Base-by-base conservation (phyloP, 2,329 filamentous ascomycete genomes). In the Penicillium sp. region DNA sequence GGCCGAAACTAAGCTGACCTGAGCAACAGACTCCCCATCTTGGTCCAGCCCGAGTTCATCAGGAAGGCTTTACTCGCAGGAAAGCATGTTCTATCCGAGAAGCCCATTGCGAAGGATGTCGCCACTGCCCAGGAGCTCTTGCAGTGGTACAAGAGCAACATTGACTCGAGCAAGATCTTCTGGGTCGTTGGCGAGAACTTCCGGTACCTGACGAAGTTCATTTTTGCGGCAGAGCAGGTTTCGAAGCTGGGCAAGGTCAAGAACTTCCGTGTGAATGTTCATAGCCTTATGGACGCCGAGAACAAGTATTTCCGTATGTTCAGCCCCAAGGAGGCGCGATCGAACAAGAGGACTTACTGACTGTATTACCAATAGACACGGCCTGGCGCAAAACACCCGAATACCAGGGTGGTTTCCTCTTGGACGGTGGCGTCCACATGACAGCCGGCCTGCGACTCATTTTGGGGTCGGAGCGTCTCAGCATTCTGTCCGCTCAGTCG, bases 351-450 rank as follows among this genome's bases (percentile, higher is more conserved):
- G 24, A 16, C 7, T 27, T 54, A 48, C 51, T 54, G n/a, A 62
- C 45, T 16, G 16, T 21, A n/a, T n/a, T 1, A 29, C 7, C 14
- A 48, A 34, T 40, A 63, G 58, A 61, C 39, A 60, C 82, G 1
- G 68, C 73, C 16, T 86, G 83, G 83, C 79, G 83, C 38, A 83
- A 84, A 66, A 75, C 63, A 14, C 82, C 83, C 0, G 75, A 75
- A 31, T 79, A 85, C 61, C 82, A 85, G 63, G 83, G 83, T 18
- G 83, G 83, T 1, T 85, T 85, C 57, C 60, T 86, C 43, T 75
- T 86, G 1, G 83, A 86, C 54, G 83, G 80, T 3, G 83, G 83
- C 2, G 79, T 86, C 14, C 83, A 86, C 60, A 80, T 80, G 54
- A 67, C 81, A 31, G 83, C 83, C 24, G 81, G 71, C 2, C 74